Conservation (phyloP, 2,329 filamentous ascomycete genomes). For the Neonectria sp. region DNA sequence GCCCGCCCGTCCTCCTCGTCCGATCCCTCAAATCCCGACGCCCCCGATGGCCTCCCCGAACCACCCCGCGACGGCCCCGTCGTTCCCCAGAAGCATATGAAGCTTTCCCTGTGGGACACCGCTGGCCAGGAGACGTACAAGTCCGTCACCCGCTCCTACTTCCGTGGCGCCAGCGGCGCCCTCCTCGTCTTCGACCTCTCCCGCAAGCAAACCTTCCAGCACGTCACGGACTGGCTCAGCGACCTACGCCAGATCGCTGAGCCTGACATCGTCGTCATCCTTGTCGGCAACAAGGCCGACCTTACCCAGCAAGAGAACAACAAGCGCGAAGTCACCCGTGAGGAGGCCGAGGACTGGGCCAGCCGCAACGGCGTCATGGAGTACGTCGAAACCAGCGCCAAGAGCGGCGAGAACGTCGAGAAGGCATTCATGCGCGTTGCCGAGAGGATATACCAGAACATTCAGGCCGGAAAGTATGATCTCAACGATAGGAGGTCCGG, state of each 20-base stretch:
- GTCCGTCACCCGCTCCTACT: slow-evolving; percentile 94
- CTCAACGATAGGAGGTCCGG: slow-evolving; percentile 93
- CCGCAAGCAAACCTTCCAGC: slow-evolving; percentile 85
- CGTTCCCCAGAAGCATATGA: slow-evolving; percentile 83
- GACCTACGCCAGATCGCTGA: slow-evolving; percentile 96
- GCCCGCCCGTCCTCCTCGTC: slow-evolving; percentile 42
- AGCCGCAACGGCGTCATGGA: slow-evolving; percentile 86
- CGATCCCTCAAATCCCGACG: slow-evolving; percentile 33
- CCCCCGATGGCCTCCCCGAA: slow-evolving; percentile 64
- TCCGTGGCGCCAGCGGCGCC: slow-evolving; percentile 80
- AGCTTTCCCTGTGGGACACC: slow-evolving; percentile 94
- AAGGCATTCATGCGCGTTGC: slow-evolving; percentile 93
- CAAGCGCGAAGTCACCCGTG: slow-evolving; percentile 82
- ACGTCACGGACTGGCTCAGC: slow-evolving; percentile 93
- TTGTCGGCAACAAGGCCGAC: slow-evolving; percentile 97
- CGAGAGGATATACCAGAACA: slow-evolving; percentile 96
- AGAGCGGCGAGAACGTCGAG: slow-evolving; percentile 95
- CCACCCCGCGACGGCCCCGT: slow-evolving; percentile 61
- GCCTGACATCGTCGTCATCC: slow-evolving; percentile 92
- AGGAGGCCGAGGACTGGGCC: slow-evolving; percentile 94
- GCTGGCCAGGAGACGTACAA: slow-evolving; percentile 98
- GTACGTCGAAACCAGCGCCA: slow-evolving; percentile 97
- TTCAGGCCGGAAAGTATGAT: slow-evolving; percentile 95
- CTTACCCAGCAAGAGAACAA: slow-evolving; percentile 73
- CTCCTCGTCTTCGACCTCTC: slow-evolving; percentile 97